Evolutionary conservation across 2,329 filamentous ascomycete genomes (phyloP), one percentile per base, ranked within the genome.

Genomic region (Hymenoscyphus infarciens): DNA sequence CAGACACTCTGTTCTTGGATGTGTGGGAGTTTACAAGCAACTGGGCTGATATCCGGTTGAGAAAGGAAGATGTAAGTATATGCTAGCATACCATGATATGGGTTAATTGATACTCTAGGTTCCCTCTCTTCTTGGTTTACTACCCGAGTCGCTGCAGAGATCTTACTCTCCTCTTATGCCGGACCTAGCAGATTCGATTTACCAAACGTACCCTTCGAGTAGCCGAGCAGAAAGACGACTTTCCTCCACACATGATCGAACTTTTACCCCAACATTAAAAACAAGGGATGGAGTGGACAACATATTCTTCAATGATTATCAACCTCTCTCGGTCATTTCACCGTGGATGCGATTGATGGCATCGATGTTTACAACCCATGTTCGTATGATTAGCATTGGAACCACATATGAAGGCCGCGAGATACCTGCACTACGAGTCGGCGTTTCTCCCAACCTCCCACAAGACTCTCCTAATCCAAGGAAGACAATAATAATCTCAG

Each of bases 261-360:
- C 69, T 10, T 77, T 76, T 63, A 73, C 75, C 66, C 68, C 71
- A 6, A 60, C 70, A 5, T 66, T 74, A 38, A 70, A 62, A 52
- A 68, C 64, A 60, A 71, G 64, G 60, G 65, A 66, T 52, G 76
- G 64, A 61, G 72, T 78, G n/a, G 84, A 88, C 63, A 91, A 92
- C 72, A 80, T 96, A 45, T 98, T 97, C 79, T 98, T 99, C 77
- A 84, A 86, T 59, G 87, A 97, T 72, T 99, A 97, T 75, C 95
- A 97, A 72, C 92, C 93, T 1, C 80, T 96, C 25, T 87, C 89
- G 2, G 92, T 91, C 55, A 75, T 78, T 66, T 79, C 84, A n/a
- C 90, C 89, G 39, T 99, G 95, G 95, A 93, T 98, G 88, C 87
- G 87, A 57, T 83, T 97, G 45, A 83, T 97, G 68, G 86, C 91